Base-by-base conservation (phyloP, 2,329 filamentous ascomycete genomes). In the Catunica adiposa region DNA sequence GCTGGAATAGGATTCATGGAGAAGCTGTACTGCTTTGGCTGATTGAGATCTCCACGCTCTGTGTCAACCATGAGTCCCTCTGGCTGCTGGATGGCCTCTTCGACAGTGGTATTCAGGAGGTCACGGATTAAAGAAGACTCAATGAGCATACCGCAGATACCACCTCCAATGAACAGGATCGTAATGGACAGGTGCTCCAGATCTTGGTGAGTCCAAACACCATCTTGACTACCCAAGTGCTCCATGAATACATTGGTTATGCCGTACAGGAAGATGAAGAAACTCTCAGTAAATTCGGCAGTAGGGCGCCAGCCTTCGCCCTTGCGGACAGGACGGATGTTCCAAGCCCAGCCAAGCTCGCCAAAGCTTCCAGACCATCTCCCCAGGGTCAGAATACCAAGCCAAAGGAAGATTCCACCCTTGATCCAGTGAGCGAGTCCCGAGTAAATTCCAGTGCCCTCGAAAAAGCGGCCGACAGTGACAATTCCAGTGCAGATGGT, bases 301-400 rank as follows among this genome's bases (percentile, higher is more conserved):
- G 86, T 86, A 1, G 85, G 86, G 53, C 79, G 79, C 77, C 83
- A 84, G 64, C 74, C 78, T 61, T 78, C 74, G 17, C 80, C 75
- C 11, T 61, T 59, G 15, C 63, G 63, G 59, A 67, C 73, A 2
- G 88, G 88, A 58, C 85, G 84, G 58, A 89, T 69, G 63, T 97
- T 97, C 90, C 90, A 96, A 0, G 89, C 87, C 90, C 90, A 97
- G 61, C 90, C 90, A 56, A 90, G 77, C 59, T 95, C 86, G 57
- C 85, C 82, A 66, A 94, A 97, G 66, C 85, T 86, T 25, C 90
- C 90, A 64, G 89, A 80, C 84, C 88, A 96, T 56, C 90, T 83
- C 29, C 88, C 89, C 3, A 97, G 74, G 0, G 87, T 94, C 59
- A 96, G 70, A 20, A 95, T 69, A 7, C 90, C 90, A 60, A 94